Conservation (phyloP, 371 early-diverging fungal genomes). For the Quaeritorhiza haematococci region DNA sequence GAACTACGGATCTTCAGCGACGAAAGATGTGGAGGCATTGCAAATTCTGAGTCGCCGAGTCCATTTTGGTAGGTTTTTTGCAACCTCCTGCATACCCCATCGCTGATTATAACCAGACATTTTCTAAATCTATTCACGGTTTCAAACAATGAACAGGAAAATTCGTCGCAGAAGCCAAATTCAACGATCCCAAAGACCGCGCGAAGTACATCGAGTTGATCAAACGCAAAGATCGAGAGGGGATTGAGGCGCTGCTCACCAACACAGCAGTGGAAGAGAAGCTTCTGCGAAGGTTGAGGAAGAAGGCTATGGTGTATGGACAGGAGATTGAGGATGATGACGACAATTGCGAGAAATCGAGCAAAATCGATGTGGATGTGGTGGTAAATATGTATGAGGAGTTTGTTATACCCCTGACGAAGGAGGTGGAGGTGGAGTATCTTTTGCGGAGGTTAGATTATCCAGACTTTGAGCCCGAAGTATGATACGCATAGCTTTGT, state of each 20-base stretch:
- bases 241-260: constrained; percentile 74
- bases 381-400: constrained; percentile 84
- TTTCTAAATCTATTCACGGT: background rate
- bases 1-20: constrained; percentile 89
- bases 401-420: constrained; percentile 65
- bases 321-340: constrained; percentile 59
- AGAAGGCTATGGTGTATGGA: constrained; percentile 89
- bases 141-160: constrained; percentile 63
- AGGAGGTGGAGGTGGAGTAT: constrained; percentile 89
- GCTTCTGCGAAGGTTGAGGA: constrained; percentile 71
- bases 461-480: no score
- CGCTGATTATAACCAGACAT: constrained; percentile 8
- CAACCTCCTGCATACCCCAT: background rate
- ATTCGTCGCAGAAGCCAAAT: constrained; percentile 94
- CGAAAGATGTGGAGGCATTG: constrained; percentile 85
- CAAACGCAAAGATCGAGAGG: constrained; percentile 63
- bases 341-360: constrained; percentile 19
- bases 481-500: no score
- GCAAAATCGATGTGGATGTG: constrained; percentile 64
- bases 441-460: constrained; percentile 60
- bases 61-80: constrained; percentile 71
- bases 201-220: constrained; percentile 82
- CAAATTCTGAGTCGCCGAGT: constrained; percentile 89
- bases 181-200: constrained; percentile 67
- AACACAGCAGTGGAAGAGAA: constrained; percentile 77